Percentiles rank a stretch among this genome's conserved stretches.
Conservation (phyloP, 179 eudicot genomes). For the Actinidia polygama region DNA sequence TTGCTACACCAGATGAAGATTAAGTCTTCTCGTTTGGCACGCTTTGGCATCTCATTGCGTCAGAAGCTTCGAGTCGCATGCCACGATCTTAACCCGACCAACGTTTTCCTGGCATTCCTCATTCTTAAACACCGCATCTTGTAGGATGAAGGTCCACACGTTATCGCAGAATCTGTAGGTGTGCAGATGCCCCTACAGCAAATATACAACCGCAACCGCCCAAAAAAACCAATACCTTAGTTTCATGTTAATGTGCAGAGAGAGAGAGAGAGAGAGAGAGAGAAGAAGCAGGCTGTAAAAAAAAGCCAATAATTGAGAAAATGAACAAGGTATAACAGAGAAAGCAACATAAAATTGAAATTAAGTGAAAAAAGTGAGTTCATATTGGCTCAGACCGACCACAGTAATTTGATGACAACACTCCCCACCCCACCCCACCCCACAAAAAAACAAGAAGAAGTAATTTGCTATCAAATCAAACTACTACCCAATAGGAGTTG, state of each 20-base stretch:
- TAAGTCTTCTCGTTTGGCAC: background rate
- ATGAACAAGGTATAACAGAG: too few relatives aligned
- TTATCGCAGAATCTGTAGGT: conserved; percentile 96
- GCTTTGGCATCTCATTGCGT: conserved; percentile 46
- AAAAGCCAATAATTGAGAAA: background rate
- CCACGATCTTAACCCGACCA: conserved; percentile 79
- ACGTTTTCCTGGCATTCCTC: conserved; percentile 71
- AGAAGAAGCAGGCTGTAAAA: background rate
- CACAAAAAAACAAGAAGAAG: too few relatives aligned
- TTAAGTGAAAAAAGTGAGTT: background rate
- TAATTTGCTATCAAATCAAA: background rate
- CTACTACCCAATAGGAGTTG: background rate
- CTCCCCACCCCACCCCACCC: too few relatives aligned
- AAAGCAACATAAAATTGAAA: background rate
- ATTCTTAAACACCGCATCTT: conserved; percentile 69
- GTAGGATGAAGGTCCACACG: conserved; percentile 89
- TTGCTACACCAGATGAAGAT: background rate
- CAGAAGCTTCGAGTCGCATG: conserved; percentile 89
- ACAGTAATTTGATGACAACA: background rate
- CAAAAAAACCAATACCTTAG: background rate
- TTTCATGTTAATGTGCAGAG: background rate
- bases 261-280: background rate
- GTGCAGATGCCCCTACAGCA: conserved; percentile 82
- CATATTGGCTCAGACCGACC: background rate
- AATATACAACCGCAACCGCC: background rate